Conservation (phyloP, 306 rosid genomes). For the Quercus agrifolia region DNA sequence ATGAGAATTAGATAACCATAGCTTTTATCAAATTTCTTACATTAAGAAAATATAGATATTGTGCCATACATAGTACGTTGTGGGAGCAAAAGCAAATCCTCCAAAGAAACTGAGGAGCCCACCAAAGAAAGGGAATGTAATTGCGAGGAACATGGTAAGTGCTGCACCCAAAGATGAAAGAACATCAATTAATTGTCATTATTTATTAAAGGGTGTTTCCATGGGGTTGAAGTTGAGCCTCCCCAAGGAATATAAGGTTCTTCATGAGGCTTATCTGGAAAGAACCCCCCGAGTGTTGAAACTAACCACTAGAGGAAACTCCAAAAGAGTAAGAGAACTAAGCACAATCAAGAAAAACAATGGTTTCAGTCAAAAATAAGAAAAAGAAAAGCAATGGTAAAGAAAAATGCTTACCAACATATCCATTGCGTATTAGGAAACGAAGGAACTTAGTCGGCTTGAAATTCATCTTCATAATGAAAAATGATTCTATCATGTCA, state of each 20-base stretch:
- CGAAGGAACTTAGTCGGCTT: conserved; percentile 29
- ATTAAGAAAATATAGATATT: neutral
- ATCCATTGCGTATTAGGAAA: conserved; percentile 14
- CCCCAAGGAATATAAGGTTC: too few relatives aligned
- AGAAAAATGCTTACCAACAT: conserved; percentile 28
- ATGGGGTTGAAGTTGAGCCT: too few relatives aligned
- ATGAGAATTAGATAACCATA: neutral
- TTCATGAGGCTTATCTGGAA: too few relatives aligned
- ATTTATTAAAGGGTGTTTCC: neutral
- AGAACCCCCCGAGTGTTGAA: too few relatives aligned
- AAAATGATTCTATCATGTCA: conserved; percentile 29
- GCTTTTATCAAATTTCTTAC: neutral
- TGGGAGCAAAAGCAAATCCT: conserved; percentile 45
- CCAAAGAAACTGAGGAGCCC: conserved; percentile 44
- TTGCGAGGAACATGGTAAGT: conserved; percentile 26
- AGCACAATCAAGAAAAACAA: neutral
- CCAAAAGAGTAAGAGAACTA: neutral
- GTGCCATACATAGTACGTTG: conserved; percentile 33
- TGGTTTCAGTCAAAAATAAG: too few relatives aligned
- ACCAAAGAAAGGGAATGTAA: conserved; percentile 43
- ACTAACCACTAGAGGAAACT: too few relatives aligned
- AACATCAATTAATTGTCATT: neutral
- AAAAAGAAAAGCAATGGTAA: neutral
- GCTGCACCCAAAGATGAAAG: conserved; percentile 14
- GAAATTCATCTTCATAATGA: conserved; percentile 30